Evolutionary conservation across 2,329 filamentous ascomycete genomes (phyloP), one percentile per base, ranked within the genome.

Genomic region (Cryphonectria radicalis): DNA sequence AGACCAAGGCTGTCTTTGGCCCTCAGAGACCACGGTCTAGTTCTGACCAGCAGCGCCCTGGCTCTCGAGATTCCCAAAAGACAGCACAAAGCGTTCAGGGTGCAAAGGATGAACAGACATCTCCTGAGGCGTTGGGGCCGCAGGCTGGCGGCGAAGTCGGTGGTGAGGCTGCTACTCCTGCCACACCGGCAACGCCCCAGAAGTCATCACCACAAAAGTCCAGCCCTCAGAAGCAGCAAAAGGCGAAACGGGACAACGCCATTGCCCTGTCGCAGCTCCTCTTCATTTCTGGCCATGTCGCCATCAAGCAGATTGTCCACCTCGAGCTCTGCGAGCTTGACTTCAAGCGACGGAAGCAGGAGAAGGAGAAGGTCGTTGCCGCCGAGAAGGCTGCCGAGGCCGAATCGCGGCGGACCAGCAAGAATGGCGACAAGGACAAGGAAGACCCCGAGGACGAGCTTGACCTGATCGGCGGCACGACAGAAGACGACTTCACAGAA

Each of bases 301-400:
- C 96, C 19, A 96, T 99, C 79, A 99, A 99, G 83, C 97, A 99
- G 79, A 99, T 99, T 76, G 97, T 99, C 0, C 96, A 99, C 79
- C 88, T 99, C 14, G 96, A 99, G 77, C 87, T 98, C n/a, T 97
- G 95, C 79, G 96, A 99, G 79, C 90, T 96, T 66, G 96, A 99
- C 81, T 99, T 99, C 82, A 99, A 99, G 85, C 92, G 95, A 68
- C 89, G 95, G 75, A 99, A 99, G 85, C 92, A 93, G 57, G 93
- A 96, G 72, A 93, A 94, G 76, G 93, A 96, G 78, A 95, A 94
- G 84, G 86, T 82, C 19, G 78, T 83, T n/a, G 79, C 84, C 2
- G 81, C 83, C 0, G 75, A 82, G 69, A 85, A 86, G 75, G 81
- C 80, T 0, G 83, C 84, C 11, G 78, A 79, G 57, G 76, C 80